Evolutionary conservation across 495 filamentous ascomycete genomes (phyloP), one percentile per base, ranked within the genome.

Genomic region (Glarea lozoyensis): DNA sequence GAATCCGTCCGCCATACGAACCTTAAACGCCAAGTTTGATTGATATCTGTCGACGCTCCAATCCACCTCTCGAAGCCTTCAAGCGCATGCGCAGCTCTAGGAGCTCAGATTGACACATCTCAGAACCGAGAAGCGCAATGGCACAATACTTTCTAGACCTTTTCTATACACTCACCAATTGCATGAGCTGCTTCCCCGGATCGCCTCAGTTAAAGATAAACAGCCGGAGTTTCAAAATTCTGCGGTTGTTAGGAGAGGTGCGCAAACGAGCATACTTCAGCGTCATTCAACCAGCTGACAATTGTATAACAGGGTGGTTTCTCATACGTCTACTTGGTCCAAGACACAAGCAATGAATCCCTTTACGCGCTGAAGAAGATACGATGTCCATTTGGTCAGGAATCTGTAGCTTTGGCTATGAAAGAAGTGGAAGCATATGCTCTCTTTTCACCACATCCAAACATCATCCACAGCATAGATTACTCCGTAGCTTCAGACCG

Each of bases 301-400:
- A 10, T 27, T 1, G 1, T 21, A 22, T 29, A n/a, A 46, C 57
- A 90, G 79, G 90, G 90, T 61, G 90, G 92, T 46, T 98, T 97
- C 72, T 92, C 85, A 51, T 97, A 97, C 60, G 92, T 98, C 46
- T 98, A 98, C 65, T 84, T 98, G 41, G 92, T 98, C 22, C 85
- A 96, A 74, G 87, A 93, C 57, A 89, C 82, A 32, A 67, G 73
- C 22, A 82, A 75, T 37, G 81, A 83, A 17, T 76, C 86, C 46
- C 74, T 96, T 30, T 94, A 89, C 66, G 92, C 92, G 5, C 76
- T 98, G 23, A 98, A 98, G 66, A 97, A 97, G 68, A 98, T 98
- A 58, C 80, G 90, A 53, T 98, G 87, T 67, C 92, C 92, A 11
- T 96, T 98, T 58, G 92, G 92, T 49, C 82, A 89, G 61, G 92